Conservation (phyloP, 345 rosid species). For the Eucalyptus fibrosa region DNA sequence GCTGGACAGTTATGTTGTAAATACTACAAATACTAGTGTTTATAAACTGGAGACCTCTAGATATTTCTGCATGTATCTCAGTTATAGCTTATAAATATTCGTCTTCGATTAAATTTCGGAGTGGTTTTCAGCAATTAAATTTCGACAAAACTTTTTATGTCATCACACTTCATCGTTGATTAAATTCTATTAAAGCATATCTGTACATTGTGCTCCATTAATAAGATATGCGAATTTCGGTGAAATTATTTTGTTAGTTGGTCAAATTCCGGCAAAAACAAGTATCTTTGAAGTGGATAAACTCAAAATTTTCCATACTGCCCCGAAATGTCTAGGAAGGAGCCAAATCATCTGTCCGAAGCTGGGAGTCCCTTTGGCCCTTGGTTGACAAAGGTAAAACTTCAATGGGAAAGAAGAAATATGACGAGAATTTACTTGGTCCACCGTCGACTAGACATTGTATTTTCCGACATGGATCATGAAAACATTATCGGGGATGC, state of each 20-base stretch:
- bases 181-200: background rate
- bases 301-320: background rate
- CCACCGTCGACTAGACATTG: background rate
- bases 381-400: background rate
- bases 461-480: background rate
- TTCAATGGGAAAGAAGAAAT: background rate
- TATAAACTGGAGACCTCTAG: background rate
- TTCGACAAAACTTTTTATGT: too few species aligned
- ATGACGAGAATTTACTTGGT: background rate
- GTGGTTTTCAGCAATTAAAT: background rate
- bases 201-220: background rate
- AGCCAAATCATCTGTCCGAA: background rate
- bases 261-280: background rate
- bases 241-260: background rate
- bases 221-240: background rate
- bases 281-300: background rate
- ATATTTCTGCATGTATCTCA: background rate
- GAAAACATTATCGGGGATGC: background rate
- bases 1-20: background rate
- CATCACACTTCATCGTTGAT: too few species aligned
- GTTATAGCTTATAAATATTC: background rate
- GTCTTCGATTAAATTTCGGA: background rate
- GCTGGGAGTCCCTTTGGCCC: background rate
- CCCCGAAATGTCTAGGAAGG: background rate
- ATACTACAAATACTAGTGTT: background rate